Percentiles rank a stretch among this genome's conserved stretches.
Evolutionary conservation across 2,329 filamentous ascomycete genomes (phyloP).

Genomic region (Colletotrichum filicis): DNA sequence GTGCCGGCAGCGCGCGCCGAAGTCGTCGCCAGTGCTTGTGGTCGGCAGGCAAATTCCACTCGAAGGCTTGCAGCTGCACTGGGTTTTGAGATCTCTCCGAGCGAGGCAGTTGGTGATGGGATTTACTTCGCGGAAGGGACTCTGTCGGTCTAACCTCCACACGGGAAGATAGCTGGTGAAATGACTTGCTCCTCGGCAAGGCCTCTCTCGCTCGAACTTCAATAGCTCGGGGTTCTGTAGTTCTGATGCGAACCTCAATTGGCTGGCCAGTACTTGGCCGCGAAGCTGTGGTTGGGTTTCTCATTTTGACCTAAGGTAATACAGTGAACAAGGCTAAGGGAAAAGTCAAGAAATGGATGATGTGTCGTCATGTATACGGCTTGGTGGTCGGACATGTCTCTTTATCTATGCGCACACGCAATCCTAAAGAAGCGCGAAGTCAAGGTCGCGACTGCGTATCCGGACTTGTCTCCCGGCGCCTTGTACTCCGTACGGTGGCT

Average conservation of each 20-base stretch:
- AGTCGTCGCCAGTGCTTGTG: conserved; percentile 27
- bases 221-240: not conserved
- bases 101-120: conserved; percentile 6
- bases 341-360: not conserved
- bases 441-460: not conserved
- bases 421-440: not conserved
- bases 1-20: not conserved
- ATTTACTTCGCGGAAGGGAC: conserved; percentile 6
- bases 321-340: not conserved
- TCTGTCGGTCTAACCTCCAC: not conserved
- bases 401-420: conserved; percentile 14
- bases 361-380: not conserved
- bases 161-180: not conserved
- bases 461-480: not conserved
- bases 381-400: conserved; percentile 9
- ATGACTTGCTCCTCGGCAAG: not conserved
- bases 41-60: conserved; percentile 30
- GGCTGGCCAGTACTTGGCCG: not conserved
- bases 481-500: conserved; percentile 16
- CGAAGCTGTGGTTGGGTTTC: not conserved
- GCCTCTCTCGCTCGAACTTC: not conserved
- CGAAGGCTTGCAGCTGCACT: conserved; percentile 27
- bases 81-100: conserved; percentile 20
- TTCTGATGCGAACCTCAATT: not conserved
- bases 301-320: conserved; percentile 7